Percentiles rank a stretch among this genome's conserved stretches.
Evolutionary conservation across 2,329 filamentous ascomycete species (phyloP).

Genomic region (Botrytis sinoallii): DNA sequence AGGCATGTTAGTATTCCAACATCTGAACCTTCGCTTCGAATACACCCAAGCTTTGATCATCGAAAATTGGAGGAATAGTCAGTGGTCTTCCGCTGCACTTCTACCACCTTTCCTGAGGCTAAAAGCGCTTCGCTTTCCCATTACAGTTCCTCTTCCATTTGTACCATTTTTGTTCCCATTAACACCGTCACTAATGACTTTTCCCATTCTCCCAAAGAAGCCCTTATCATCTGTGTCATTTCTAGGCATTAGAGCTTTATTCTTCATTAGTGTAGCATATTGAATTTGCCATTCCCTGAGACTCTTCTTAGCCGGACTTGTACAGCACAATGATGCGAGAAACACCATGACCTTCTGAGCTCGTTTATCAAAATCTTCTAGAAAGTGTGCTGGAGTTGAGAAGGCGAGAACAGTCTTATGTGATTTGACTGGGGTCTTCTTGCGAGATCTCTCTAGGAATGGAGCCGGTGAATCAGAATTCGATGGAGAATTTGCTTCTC

Average conservation of each 20-base stretch:
- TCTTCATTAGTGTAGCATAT: constrained; percentile 41
- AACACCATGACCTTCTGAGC: constrained; percentile 46
- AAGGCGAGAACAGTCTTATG: neutral
- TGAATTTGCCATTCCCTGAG: constrained; percentile 49
- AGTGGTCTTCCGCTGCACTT: neutral
- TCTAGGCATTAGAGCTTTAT: constrained; percentile 21
- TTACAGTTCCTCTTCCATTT: constrained; percentile 3
- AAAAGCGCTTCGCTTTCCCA: constrained; percentile 20
- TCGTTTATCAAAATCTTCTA: constrained; percentile 44
- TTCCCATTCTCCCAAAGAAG: constrained; percentile 10
- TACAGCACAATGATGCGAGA: constrained; percentile 48
- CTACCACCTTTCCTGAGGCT: constrained; percentile 9
- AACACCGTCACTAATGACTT: constrained; percentile 11
- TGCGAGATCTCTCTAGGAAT: neutral
- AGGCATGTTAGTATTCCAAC: neutral
- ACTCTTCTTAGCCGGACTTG: constrained; percentile 47
- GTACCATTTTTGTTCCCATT: neutral
- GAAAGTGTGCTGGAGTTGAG: constrained; percentile 12
- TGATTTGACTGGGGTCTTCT: neutral
- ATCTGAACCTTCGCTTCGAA: neutral
- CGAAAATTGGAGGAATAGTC: neutral
- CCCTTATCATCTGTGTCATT: constrained; percentile 22
- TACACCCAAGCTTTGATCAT: constrained; percentile 4
- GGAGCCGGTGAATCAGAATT: neutral
- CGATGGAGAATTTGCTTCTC: neutral